These are phyloP conservation scores for Handroanthus guayacan DNA, from an alignment of 257 asterid species.

Conservation along the genomic window DNA sequence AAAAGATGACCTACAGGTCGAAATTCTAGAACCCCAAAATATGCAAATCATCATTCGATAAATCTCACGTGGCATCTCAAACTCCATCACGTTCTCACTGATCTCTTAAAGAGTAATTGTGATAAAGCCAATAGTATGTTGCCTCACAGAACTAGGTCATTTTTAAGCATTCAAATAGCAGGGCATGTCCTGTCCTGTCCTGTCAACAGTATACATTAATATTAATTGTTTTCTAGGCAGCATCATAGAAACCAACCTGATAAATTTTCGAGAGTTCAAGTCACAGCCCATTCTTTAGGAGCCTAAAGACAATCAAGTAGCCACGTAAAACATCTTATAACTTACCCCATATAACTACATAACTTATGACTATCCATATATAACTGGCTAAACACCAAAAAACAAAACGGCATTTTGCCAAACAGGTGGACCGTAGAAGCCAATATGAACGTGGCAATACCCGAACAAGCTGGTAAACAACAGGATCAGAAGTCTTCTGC, in stretches of 20 bases:
- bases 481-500: constrained; percentile 63
- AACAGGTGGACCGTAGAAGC: too few species aligned
- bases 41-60: neutral
- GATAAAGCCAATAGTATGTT: neutral
- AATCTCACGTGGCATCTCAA: neutral
- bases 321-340: neutral
- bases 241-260: neutral
- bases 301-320: neutral
- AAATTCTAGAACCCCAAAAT: neutral
- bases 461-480: constrained; percentile 93
- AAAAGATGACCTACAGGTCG: neutral
- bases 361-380: neutral
- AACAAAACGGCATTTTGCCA: neutral
- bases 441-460: constrained; percentile 32
- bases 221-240: neutral
- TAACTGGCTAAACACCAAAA: neutral
- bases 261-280: neutral
- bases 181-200: neutral
- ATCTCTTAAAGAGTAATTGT: too few species aligned
- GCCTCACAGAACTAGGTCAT: neutral
- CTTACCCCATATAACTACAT: neutral
- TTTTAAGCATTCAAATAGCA: neutral
- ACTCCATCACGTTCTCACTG: neutral
- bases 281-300: neutral
- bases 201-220: neutral